Evolutionary conservation across 345 rosid species (phyloP).

Genomic region (Salix dunnii): DNA sequence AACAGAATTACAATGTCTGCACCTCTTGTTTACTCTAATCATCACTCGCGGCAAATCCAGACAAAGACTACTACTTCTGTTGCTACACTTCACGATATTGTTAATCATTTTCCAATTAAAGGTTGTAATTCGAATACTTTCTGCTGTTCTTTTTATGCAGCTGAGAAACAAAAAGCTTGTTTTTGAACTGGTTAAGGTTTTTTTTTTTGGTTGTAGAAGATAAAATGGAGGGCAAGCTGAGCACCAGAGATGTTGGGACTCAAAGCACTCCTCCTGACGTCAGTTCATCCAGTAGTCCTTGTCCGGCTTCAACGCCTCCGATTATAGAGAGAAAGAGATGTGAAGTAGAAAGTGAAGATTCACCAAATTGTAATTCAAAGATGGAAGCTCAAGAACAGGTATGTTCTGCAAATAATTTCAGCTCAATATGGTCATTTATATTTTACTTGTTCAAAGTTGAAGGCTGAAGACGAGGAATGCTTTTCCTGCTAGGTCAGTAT

Average conservation of each 20-base stretch:
- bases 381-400: slow-evolving; percentile 50
- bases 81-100: slow-evolving; percentile 27
- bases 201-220: slow-evolving; percentile 36
- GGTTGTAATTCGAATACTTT: slow-evolving; percentile 17
- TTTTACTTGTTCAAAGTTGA: neutral
- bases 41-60: slow-evolving; percentile 30
- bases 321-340: slow-evolving; percentile 49
- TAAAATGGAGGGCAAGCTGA: slow-evolving; percentile 44
- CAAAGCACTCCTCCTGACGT: slow-evolving; percentile 65
- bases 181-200: neutral
- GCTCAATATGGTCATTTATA: neutral
- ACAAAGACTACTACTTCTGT: slow-evolving; percentile 27
- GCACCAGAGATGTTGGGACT: slow-evolving; percentile 74
- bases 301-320: slow-evolving; percentile 80
- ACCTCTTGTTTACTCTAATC: slow-evolving; percentile 60
- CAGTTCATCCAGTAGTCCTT: slow-evolving; percentile 50
- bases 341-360: slow-evolving; percentile 46
- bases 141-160: neutral
- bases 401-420: slow-evolving; percentile 1
- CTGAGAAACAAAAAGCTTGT: no score
- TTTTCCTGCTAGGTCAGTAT: neutral
- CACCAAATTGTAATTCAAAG: slow-evolving; percentile 37
- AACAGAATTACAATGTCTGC: slow-evolving; percentile 65
- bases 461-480: neutral
- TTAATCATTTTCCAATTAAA: slow-evolving; percentile 30